These are phyloP conservation scores for Neurospora sp. DNA, from an alignment of 495 filamentous ascomycete genomes.

Conservation along the genomic window DNA sequence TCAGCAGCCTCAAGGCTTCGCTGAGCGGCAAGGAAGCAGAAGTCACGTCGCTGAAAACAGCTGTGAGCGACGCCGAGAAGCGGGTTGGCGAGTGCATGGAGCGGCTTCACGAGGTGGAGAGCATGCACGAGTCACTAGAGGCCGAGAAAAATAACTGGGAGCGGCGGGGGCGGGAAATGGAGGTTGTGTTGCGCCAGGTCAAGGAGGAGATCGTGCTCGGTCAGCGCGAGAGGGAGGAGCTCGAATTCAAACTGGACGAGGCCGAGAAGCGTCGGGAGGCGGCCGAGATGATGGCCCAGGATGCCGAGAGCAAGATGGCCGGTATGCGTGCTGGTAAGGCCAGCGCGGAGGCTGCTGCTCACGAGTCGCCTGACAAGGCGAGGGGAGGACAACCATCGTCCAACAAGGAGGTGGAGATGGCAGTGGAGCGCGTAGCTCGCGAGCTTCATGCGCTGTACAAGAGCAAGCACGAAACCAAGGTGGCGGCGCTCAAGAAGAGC, in stretches of 20 bases:
- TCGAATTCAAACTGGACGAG: conserved; percentile 62
- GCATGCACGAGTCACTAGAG: conserved; percentile 55
- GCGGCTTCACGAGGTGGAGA: conserved; percentile 62
- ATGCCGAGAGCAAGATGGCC: conserved; percentile 64
- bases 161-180: conserved; percentile 73
- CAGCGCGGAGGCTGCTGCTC: conserved; percentile 23
- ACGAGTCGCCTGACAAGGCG: not conserved
- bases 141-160: conserved; percentile 79
- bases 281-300: conserved; percentile 52
- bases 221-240: conserved; percentile 65
- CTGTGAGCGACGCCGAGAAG: conserved; percentile 79
- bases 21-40: conserved; percentile 88
- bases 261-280: conserved; percentile 59
- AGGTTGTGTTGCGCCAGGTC: conserved; percentile 63
- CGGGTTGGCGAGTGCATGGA: conserved; percentile 82
- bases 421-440: conserved; percentile 81
- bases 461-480: conserved; percentile 90
- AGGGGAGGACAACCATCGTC: conserved; percentile 4
- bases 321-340: conserved; percentile 49
- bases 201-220: conserved; percentile 69
- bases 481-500: conserved; percentile 85
- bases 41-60: conserved; percentile 69
- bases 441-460: conserved; percentile 94
- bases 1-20: conserved; percentile 79
- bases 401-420: conserved; percentile 60